Evolutionary conservation across 139 green algal species (phyloP).

Genomic region (Chlamydomonas applanata): DNA sequence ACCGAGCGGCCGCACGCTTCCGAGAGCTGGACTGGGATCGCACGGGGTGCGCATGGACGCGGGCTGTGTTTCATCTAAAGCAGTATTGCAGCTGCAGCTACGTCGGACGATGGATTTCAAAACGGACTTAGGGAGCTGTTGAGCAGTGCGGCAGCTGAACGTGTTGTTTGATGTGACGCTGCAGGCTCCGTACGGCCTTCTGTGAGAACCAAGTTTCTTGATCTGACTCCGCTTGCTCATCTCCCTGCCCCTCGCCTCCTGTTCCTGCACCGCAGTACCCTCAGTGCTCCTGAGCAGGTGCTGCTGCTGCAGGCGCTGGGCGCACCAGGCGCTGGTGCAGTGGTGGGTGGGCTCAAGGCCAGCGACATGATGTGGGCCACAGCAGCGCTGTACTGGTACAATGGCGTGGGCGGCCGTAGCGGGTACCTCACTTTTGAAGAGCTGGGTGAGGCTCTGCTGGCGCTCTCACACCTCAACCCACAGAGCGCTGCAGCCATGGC

Average conservation of each 20-base stretch:
- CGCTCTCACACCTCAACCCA: neutral
- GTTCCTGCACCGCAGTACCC: slow-evolving; percentile 3
- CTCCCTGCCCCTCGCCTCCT: neutral
- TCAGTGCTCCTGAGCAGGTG: slow-evolving; percentile 4
- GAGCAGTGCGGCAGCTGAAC: too few species aligned
- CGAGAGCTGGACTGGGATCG: slow-evolving; percentile 21
- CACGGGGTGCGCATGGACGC: slow-evolving; percentile 7
- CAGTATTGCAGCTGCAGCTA: neutral
- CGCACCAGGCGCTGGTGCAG: neutral
- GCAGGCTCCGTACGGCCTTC: too few species aligned
- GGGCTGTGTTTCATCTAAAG: neutral
- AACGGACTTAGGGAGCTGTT: too few species aligned
- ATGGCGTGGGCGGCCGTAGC: neutral
- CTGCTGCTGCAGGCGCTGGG: neutral
- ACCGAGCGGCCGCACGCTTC: slow-evolving; percentile 7
- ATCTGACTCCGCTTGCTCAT: neutral
- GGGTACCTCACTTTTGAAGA: slow-evolving; percentile 15
- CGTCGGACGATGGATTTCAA: too few species aligned
- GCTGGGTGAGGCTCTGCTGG: neutral
- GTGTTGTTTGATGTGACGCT: too few species aligned
- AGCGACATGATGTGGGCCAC: slow-evolving; percentile 7
- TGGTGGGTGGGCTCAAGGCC: neutral
- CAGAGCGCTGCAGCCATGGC: too few species aligned
- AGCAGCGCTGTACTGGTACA: slow-evolving; percentile 2
- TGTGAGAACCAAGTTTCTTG: too few species aligned